Conservation (phyloP, 1,284 basidiomycete species). For the Volvariella surrecta region DNA sequence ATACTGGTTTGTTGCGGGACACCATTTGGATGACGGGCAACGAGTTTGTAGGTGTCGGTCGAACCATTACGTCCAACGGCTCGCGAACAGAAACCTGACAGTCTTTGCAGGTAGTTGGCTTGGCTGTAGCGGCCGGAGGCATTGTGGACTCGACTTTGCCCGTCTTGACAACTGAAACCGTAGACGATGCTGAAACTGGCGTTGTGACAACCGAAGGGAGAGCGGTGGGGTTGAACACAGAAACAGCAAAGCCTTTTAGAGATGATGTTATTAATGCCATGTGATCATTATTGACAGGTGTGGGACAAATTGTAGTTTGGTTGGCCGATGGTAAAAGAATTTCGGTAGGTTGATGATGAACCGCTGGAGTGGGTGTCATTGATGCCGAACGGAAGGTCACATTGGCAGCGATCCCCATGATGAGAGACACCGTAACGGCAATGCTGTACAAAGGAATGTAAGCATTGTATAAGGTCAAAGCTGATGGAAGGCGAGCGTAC, state of each 20-base stretch:
- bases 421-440: constrained; percentile 48
- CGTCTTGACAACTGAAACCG: constrained; percentile 17
- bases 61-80: constrained; percentile 17
- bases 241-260: constrained; percentile 46
- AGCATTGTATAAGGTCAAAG: constrained; percentile 6
- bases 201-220: constrained; percentile 30
- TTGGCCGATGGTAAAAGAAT: constrained; percentile 19
- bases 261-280: constrained; percentile 32
- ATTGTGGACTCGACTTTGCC: constrained; percentile 15
- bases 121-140: constrained; percentile 13
- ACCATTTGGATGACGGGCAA: constrained; percentile 13
- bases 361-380: constrained; percentile 26
- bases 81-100: background rate
- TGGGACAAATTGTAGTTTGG: constrained; percentile 26
- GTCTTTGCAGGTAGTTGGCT: constrained; percentile 9
- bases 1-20: constrained; percentile 7
- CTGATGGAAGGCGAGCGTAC: constrained; percentile 31
- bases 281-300: constrained; percentile 19
- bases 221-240: constrained; percentile 40
- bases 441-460: constrained; percentile 32
- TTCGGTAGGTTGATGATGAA: constrained; percentile 21
- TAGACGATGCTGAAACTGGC: constrained; percentile 19
- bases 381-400: constrained; percentile 34
- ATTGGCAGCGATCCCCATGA: constrained; percentile 58
- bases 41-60: constrained; percentile 15